phyloP scores from a whole-genome alignment of 495 filamentous ascomycete genomes.

The Monascus purpureus region DNA sequence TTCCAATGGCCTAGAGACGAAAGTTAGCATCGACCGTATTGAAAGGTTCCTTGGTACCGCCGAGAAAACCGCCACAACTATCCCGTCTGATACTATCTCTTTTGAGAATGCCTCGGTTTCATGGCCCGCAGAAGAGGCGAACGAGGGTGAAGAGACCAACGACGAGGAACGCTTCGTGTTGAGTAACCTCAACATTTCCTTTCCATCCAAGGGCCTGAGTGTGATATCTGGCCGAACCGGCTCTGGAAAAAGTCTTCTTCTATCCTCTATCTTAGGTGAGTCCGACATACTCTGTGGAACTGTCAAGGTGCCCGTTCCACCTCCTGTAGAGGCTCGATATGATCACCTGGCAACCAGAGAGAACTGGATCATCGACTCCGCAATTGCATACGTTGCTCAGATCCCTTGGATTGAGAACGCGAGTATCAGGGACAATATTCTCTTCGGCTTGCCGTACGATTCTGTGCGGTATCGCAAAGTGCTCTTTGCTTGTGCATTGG shows the following conservation, averaged over 20 bases:
- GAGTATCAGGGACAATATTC: slow-evolving; percentile 57
- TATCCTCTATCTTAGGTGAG: slow-evolving; percentile 47
- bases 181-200: slow-evolving; percentile 43
- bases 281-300: slow-evolving; percentile 31
- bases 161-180: slow-evolving; percentile 48
- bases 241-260: slow-evolving; percentile 45
- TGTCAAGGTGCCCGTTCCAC: slow-evolving; percentile 29
- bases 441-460: slow-evolving; percentile 55
- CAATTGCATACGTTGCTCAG: slow-evolving; percentile 62
- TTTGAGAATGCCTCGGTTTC: slow-evolving; percentile 60
- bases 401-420: slow-evolving; percentile 77
- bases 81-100: slow-evolving; percentile 39
- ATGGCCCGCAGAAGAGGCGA: slow-evolving; percentile 43
- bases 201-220: slow-evolving; percentile 51
- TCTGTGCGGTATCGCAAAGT: slow-evolving; percentile 49
- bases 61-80: slow-evolving; percentile 47
- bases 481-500: slow-evolving; percentile 48
- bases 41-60: slow-evolving; percentile 53
- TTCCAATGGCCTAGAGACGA: slow-evolving; percentile 53
- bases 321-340: slow-evolving; percentile 20
- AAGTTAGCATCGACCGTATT: slow-evolving; percentile 61
- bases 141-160: slow-evolving; percentile 27
- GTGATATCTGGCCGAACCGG: slow-evolving; percentile 40
- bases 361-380: slow-evolving; percentile 56
- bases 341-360: slow-evolving; percentile 42